A percentile compares a stretch with the other conserved stretches of the same genome.
These are phyloP conservation scores for Leccinum fibrillosum DNA, from an alignment of 768 basidiomycete genomes.

Conservation along the genomic window DNA sequence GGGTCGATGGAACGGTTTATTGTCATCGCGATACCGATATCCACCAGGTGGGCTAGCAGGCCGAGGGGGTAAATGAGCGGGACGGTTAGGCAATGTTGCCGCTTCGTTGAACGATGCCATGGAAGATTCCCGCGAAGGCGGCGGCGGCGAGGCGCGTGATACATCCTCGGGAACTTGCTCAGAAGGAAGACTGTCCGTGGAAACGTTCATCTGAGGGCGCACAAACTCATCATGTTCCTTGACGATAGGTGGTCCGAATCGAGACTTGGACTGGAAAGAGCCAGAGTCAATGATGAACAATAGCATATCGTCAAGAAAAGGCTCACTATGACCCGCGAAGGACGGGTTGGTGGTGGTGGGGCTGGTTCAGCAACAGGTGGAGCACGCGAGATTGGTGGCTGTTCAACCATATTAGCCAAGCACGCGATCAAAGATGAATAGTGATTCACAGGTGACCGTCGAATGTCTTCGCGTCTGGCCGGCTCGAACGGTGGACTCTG, in stretches of 20 bases:
- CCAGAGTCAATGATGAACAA: background rate
- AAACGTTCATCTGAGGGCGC: slow-evolving; percentile 1
- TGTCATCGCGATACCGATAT: slow-evolving; percentile 7
- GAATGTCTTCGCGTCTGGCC: slow-evolving; percentile 10
- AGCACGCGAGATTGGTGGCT: slow-evolving; percentile 8
- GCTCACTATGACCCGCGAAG: slow-evolving; percentile 17
- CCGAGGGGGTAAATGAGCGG: slow-evolving; percentile 21
- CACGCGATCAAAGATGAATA: background rate
- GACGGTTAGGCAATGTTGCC: slow-evolving; percentile 2
- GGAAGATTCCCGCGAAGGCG: slow-evolving; percentile 31
- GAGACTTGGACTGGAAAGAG: slow-evolving; percentile 23
- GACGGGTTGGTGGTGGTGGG: slow-evolving; percentile 2
- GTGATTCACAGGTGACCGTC: slow-evolving; percentile 19
- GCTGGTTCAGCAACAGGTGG: slow-evolving; percentile 13
- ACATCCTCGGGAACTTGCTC: slow-evolving; percentile 14
- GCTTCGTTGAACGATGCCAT: slow-evolving; percentile 15
- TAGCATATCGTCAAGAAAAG: background rate
- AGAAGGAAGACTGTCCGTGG: slow-evolving; percentile 17
- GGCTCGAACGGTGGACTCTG: background rate
- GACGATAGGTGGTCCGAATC: slow-evolving; percentile 30
- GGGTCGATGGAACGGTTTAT: slow-evolving; percentile 1
- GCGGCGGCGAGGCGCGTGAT: slow-evolving; percentile 26
- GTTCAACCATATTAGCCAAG: slow-evolving; percentile 3
- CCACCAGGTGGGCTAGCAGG: slow-evolving; percentile 19
- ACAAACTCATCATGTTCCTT: slow-evolving; percentile 16